These are phyloP conservation scores for Quercus glauca DNA, from an alignment of 306 rosid genomes.

Conservation along the genomic window DNA sequence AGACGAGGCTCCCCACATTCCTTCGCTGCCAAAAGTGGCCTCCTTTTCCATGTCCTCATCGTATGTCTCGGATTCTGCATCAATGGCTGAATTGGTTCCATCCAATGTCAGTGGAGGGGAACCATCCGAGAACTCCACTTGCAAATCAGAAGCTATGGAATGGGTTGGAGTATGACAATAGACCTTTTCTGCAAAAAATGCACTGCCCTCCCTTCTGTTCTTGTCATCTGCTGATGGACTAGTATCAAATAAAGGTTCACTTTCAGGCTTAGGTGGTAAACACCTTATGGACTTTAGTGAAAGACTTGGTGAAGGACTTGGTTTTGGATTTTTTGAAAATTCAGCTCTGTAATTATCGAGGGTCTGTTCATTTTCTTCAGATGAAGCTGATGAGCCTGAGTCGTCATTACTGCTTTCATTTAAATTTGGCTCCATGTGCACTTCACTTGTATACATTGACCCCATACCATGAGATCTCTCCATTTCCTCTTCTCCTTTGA, in stretches of 20 bases:
- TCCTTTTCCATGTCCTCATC: conserved; percentile 67
- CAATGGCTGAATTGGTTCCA: conserved; percentile 47
- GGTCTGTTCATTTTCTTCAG: conserved; percentile 17
- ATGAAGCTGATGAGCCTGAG: conserved; percentile 33
- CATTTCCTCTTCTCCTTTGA: conserved; percentile 13
- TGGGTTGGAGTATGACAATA: conserved; percentile 54
- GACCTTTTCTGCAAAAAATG: conserved; percentile 27
- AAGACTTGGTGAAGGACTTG: conserved; percentile 21
- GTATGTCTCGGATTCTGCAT: conserved; percentile 50
- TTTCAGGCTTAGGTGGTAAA: conserved; percentile 9
- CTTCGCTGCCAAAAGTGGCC: conserved; percentile 38
- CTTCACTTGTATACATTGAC: conserved; percentile 24
- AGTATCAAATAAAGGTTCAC: conserved; percentile 31
- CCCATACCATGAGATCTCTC: conserved; percentile 22
- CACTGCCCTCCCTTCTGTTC: conserved; percentile 34
- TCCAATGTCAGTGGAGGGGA: conserved; percentile 59
- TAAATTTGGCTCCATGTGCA: conserved; percentile 20
- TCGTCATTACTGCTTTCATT: conserved; percentile 27
- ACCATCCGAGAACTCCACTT: conserved; percentile 94
- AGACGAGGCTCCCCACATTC: conserved; percentile 42
- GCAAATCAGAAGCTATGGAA: conserved; percentile 90
- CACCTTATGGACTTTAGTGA: conserved; percentile 20
- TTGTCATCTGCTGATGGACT: conserved; percentile 35
- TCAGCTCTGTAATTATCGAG: conserved; percentile 15
- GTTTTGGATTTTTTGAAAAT: conserved; percentile 15